Evolutionary conservation across 345 rosid genomes (phyloP), one percentile per base, ranked within the genome.

Genomic region (Sonneratia alba): DNA sequence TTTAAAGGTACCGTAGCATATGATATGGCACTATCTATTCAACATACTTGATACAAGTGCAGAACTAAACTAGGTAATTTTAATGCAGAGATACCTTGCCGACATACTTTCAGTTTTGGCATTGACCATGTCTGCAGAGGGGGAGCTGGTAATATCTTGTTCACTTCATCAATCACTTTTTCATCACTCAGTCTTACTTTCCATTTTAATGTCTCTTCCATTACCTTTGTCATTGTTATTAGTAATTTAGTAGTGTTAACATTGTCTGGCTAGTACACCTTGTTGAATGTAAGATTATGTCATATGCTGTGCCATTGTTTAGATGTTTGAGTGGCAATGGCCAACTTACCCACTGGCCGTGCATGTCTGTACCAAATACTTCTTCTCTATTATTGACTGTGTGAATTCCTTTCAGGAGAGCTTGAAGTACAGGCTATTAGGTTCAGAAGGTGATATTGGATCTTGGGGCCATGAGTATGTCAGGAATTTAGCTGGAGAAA

Each of bases 401-500:
- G 61, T 12, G 13, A 19, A 56, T 53, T 36, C 18, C 49, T 82
- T 81, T 77, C 87, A 95, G 97, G 98, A 92, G 84, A 92, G 94
- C 83, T 87, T 96, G 75, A 85, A 83, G 69, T 96, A 87, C 83
- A 85, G 96, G 83, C 82, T 96, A 79, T 65, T 85, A 78, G 99
- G 99, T 72, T 81, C 97, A 12, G 93, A 81, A 78, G 91, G 91
- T 73, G 99, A 96, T 78, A 89, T 96, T 57, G 98, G 96, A 78
- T 96, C 97, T 1, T 96, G 97, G 98, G 99, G 97, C 48, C 98
- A 96, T 71, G 97, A 91, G 78, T 92, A 96, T 80, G 99, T 96
- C 77, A 86, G 96, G 91, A 95, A 92, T 79, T 81, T 95, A 81
- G 97, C 97, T 6, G 92, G 98, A 66, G 99, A 96, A 87, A 88